Base-by-base conservation (phyloP, 1,139 yeast genomes). In the Zygosaccharomyces pseudobailii region DNA sequence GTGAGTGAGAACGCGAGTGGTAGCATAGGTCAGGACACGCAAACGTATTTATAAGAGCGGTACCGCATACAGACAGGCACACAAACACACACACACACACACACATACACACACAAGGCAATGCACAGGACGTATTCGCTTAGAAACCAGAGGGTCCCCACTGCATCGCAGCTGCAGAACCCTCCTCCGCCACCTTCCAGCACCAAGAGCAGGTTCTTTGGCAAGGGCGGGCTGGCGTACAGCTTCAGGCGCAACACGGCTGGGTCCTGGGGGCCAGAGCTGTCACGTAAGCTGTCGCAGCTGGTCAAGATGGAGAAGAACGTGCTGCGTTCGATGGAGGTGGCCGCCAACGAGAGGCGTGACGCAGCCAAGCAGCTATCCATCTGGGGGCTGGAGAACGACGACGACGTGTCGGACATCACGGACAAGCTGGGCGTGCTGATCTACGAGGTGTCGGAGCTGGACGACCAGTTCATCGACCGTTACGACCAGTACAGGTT, bases 121-220 rank as follows among this genome's bases (percentile, higher is more conserved):
- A 92, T 92, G 98, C 97, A 92, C 79, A 87, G 97, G 84, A 90
- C 98, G 45, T 92, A 92, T 72, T 92, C 97, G 35, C 79, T 92
- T 73, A 89, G 98, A 80, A 83, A 89, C 59, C 73, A 85, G 49
- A 87, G 95, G 71, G 97, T 97, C 39, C 97, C 97, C 52, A 90
- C 97, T 51, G 97, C 97, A 52, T 79, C 96, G 58, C 96, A 92
- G 74, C 72, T 90, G 71, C 95, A 87, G 69, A 79, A 88, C 49
- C 95, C 96, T 20, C 96, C 97, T 42, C 96, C 97, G 46, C 97
- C 97, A 53, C 82, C 95, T 43, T 83, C 97, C 43, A 74, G 95
- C 43, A 81, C 96, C 53, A 89, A 90, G 65, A 82, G 87, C 61
- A 82, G 82, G 63, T 90, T 90, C 74, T 92, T 92, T 69, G 97